Evolutionary conservation across 345 rosid genomes (phyloP).

Genomic region (Citrus glauca): DNA sequence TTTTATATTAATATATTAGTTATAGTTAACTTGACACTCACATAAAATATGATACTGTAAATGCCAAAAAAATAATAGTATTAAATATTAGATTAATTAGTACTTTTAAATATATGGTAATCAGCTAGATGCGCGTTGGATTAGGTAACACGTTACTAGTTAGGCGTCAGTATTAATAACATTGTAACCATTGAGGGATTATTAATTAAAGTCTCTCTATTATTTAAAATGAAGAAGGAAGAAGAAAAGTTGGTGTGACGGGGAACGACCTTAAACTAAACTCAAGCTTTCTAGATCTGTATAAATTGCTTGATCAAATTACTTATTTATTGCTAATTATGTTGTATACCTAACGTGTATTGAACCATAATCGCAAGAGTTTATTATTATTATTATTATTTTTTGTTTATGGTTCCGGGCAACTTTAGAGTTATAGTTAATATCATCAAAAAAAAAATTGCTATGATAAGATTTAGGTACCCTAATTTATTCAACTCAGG

Average conservation of each 20-base stretch:
- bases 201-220: no score
- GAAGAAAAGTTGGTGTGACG: background rate
- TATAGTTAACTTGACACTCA: background rate
- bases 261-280: background rate
- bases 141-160: no score
- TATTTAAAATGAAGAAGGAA: background rate
- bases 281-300: background rate
- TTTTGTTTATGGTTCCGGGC: background rate
- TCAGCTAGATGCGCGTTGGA: no score
- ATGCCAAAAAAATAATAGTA: no score
- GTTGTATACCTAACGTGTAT: background rate
- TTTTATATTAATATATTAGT: background rate
- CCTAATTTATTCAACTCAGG: no score
- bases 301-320: background rate
- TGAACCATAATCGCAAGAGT: background rate
- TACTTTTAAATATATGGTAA: no score
- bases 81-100: no score
- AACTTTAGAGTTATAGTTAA: background rate
- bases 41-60: no score
- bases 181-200: no score
- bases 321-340: background rate
- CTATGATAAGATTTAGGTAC: no score
- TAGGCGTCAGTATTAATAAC: no score
- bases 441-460: background rate
- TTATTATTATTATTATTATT: background rate